Evolutionary conservation across 192 early-diverging fungal genomes (phyloP), one percentile per base, ranked within the genome.

Genomic region (Backusella australiensis): DNA sequence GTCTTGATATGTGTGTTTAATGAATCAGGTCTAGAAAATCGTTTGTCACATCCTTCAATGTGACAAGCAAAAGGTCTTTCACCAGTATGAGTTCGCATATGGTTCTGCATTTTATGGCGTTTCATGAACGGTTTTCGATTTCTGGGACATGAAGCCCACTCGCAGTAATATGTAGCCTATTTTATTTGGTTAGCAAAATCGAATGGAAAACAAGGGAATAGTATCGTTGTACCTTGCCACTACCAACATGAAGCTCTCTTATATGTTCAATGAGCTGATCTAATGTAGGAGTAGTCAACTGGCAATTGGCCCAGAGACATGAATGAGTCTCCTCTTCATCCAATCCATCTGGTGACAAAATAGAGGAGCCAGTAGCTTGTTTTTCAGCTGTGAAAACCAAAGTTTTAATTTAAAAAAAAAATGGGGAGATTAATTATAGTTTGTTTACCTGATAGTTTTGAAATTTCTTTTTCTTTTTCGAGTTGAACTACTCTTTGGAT

Each of bases 1-100:
- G 84, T 87, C 75, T 85, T 91, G 79, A 83, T 86, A 46, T 93
- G 92, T 68, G 89, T 85, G 67, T 87, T 85, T 35, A 93, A 81
- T n/a, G 88, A 89, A 76, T 92, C 92, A 46, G 90, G 89, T 23
- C 91, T 85, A 29, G 90, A 89, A 84, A 93, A 93, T 46, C 78
- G 84, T 75, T 92, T 92, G 26, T 79, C 88, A 59, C 92, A 93
- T 42, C 86, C 75, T 3, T 86, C 82, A 7, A 87, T 83, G 6
- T 77, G 77, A 69, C 92, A 93, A 53, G 84, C 79, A 83, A 91
- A 92, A 0, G 92, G 92, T 66, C 88, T 85, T 76, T 93, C 92
- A 34, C 92, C 92, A 1, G 90, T 93, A 74, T 93, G 91, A 0
- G 88, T 91, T 4, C 92, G 85, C 77, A 91, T 85, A 69, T 93